These are phyloP conservation scores for Actinomucor elegans DNA, from an alignment of 371 early-diverging fungal species.

Conservation along the genomic window DNA sequence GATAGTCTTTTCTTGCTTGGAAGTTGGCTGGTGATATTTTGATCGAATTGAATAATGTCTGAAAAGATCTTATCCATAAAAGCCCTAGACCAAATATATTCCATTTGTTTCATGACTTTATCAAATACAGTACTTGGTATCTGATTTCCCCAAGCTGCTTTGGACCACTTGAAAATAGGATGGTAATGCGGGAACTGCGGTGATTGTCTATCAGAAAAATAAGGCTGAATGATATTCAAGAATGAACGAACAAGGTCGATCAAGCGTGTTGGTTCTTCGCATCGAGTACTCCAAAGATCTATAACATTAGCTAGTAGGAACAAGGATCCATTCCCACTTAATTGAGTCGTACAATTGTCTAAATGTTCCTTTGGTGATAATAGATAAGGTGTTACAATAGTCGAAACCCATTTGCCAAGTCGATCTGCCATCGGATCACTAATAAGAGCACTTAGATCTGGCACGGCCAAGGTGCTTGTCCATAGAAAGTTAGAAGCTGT, in stretches of 20 bases:
- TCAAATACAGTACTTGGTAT: constrained; percentile 45
- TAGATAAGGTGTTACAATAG: constrained; percentile 1
- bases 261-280: constrained; percentile 8
- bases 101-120: constrained; percentile 48
- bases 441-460: constrained; percentile 19
- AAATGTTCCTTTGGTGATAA: neutral
- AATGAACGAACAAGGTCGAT: constrained; percentile 33
- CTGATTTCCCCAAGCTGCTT: constrained; percentile 36
- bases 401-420: constrained; percentile 14
- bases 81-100: constrained; percentile 57
- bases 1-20: neutral
- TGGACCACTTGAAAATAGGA: constrained; percentile 68
- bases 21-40: constrained; percentile 1
- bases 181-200: constrained; percentile 53
- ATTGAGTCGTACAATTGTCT: neutral
- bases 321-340: constrained; percentile 53
- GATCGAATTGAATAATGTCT: constrained; percentile 33
- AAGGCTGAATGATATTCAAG: constrained; percentile 35
- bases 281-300: constrained; percentile 29
- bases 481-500: constrained; percentile 20
- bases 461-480: constrained; percentile 25
- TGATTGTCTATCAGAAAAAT: constrained; percentile 49
- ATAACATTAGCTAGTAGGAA: constrained; percentile 61
- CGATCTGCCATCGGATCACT: constrained; percentile 21
- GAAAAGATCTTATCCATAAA: constrained; percentile 51